Conservation (phyloP, 306 rosid genomes). For the Hippophae rhamnoides region DNA sequence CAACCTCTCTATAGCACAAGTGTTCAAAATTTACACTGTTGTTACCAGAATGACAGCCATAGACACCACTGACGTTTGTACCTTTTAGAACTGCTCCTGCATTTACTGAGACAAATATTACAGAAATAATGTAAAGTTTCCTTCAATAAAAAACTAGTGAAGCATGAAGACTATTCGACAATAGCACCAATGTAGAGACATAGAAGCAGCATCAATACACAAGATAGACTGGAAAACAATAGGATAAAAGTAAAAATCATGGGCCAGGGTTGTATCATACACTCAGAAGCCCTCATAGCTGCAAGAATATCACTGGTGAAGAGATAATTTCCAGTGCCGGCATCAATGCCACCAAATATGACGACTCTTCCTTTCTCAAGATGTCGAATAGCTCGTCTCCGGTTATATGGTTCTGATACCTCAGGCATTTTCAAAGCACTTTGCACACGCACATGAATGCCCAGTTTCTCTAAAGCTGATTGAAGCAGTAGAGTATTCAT, state of each 20-base stretch:
- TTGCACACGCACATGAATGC: slow-evolving; percentile 59
- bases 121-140: neutral
- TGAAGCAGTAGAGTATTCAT: slow-evolving; percentile 58
- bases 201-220: too few species aligned
- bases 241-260: neutral
- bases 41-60: slow-evolving; percentile 45
- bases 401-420: slow-evolving; percentile 52
- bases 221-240: slow-evolving; percentile 1
- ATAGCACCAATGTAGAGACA: too few species aligned
- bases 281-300: slow-evolving; percentile 56
- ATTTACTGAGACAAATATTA: slow-evolving; percentile 28
- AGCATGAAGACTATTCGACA: slow-evolving; percentile 1
- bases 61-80: slow-evolving; percentile 43
- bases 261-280: slow-evolving; percentile 19
- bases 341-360: slow-evolving; percentile 54
- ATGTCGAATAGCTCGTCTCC: slow-evolving; percentile 66
- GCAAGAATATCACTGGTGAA: slow-evolving; percentile 54
- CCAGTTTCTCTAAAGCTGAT: slow-evolving; percentile 62
- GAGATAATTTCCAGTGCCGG: slow-evolving; percentile 42
- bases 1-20: slow-evolving; percentile 49
- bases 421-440: slow-evolving; percentile 44
- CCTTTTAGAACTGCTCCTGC: slow-evolving; percentile 59
- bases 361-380: slow-evolving; percentile 70
- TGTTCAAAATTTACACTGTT: slow-evolving; percentile 43
- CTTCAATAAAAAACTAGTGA: neutral